Evolutionary conservation across 164 flowering plant species (phyloP).

Genomic region (Vitis labrusca): DNA sequence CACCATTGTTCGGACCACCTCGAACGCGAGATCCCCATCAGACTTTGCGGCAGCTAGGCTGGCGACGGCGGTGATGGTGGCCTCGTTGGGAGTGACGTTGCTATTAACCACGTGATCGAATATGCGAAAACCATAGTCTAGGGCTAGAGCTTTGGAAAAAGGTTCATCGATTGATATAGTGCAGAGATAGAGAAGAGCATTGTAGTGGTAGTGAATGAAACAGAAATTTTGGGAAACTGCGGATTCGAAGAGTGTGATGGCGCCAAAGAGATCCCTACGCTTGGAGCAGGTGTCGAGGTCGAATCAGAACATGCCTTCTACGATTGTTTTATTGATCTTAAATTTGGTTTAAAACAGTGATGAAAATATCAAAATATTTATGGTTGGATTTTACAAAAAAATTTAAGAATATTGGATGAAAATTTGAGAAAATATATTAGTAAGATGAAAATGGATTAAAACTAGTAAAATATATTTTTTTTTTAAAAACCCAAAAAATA

Average conservation of each 20-base stretch:
- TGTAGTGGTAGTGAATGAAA: constrained; percentile 55
- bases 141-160: constrained; percentile 25
- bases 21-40: constrained; percentile 67
- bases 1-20: constrained; percentile 46
- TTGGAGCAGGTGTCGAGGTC: constrained; percentile 63
- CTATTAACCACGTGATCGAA: constrained; percentile 46
- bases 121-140: constrained; percentile 57
- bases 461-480: too few relatives aligned
- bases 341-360: too few relatives aligned
- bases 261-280: neutral
- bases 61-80: constrained; percentile 68
- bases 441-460: too few relatives aligned
- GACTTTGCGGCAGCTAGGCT: constrained; percentile 72
- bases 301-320: constrained; percentile 46
- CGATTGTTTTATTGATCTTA: constrained; percentile 25
- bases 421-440: too few relatives aligned
- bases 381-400: too few relatives aligned
- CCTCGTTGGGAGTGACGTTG: constrained; percentile 61
- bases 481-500: too few relatives aligned
- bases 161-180: constrained; percentile 39
- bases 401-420: too few relatives aligned
- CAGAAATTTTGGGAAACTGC: constrained; percentile 38
- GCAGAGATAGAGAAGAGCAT: constrained; percentile 72
- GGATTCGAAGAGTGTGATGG: too few relatives aligned
- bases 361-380: too few relatives aligned